phyloP scores from a whole-genome alignment of 495 filamentous ascomycete species.

The Physcia stellaris region DNA sequence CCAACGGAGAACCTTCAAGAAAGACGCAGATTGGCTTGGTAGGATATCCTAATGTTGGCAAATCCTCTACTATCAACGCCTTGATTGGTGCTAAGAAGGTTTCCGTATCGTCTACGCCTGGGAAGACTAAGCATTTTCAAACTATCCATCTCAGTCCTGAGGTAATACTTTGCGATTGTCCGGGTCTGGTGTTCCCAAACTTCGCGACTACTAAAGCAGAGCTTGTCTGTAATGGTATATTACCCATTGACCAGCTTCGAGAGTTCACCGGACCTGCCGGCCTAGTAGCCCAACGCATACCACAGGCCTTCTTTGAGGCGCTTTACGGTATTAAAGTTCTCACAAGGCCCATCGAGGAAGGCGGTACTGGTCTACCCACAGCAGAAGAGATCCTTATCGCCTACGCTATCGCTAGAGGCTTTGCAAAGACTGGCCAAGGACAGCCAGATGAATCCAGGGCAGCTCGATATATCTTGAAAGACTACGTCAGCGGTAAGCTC shows the following conservation, averaged over 20 bases:
- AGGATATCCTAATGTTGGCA: constrained; percentile 98
- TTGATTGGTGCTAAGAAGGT: constrained; percentile 97
- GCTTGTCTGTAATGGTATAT: constrained; percentile 85
- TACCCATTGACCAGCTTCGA: constrained; percentile 93
- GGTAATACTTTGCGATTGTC: constrained; percentile 94
- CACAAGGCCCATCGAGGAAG: constrained; percentile 77
- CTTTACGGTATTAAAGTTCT: constrained; percentile 84
- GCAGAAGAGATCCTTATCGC: constrained; percentile 75
- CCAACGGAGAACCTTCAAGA: constrained; percentile 30
- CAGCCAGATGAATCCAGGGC: constrained; percentile 89
- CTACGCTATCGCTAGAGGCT: constrained; percentile 81
- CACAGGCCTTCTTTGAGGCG: constrained; percentile 79
- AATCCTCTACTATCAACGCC: constrained; percentile 98
- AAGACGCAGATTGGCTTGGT: constrained; percentile 89
- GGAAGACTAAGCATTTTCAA: constrained; percentile 99
- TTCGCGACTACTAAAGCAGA: constrained; percentile 96
- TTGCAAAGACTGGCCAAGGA: constrained; percentile 73
- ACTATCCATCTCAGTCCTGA: constrained; percentile 85
- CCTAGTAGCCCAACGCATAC: constrained; percentile 81
- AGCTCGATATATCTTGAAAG: constrained; percentile 82
- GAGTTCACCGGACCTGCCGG: constrained; percentile 83
- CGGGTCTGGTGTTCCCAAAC: constrained; percentile 96
- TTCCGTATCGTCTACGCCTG: constrained; percentile 91
- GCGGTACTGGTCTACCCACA: constrained; percentile 79
- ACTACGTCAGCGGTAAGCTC: constrained; percentile 94